phyloP scores from a whole-genome alignment of 2,329 filamentous ascomycete species.

The Talaromyces sp. region DNA sequence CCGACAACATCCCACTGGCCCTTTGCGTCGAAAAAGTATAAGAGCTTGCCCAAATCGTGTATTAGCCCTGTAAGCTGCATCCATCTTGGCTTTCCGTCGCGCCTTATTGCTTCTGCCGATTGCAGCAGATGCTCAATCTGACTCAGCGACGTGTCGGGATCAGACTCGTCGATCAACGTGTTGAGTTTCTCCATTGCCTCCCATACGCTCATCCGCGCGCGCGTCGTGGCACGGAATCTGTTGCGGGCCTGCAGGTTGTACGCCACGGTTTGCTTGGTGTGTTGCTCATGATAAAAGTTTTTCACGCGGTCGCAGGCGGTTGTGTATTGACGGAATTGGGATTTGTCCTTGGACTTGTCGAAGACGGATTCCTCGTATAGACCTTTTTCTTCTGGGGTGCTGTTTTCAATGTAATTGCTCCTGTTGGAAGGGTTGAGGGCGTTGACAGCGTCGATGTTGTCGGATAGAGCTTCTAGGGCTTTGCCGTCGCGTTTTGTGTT shows the following conservation, averaged over 20 bases:
- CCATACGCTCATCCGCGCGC: slow-evolving; percentile 81
- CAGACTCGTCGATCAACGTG: slow-evolving; percentile 84
- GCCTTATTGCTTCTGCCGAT: slow-evolving; percentile 81
- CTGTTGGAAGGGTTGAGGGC: slow-evolving; percentile 47
- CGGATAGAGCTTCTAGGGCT: slow-evolving; percentile 57
- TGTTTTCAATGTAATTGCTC: slow-evolving; percentile 47
- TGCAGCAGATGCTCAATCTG: slow-evolving; percentile 91
- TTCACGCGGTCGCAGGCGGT: slow-evolving; percentile 80
- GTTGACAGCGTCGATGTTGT: slow-evolving; percentile 60
- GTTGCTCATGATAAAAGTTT: slow-evolving; percentile 74
- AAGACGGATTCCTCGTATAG: slow-evolving; percentile 61
- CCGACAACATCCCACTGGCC: slow-evolving; percentile 94
- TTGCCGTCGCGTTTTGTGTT: slow-evolving; percentile 50
- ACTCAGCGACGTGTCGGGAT: slow-evolving; percentile 80
- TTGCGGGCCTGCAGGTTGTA: slow-evolving; percentile 82
- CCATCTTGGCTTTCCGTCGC: slow-evolving; percentile 58
- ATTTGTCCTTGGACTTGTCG: slow-evolving; percentile 73
- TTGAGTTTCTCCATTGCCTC: slow-evolving; percentile 90
- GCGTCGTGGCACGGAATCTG: slow-evolving; percentile 63
- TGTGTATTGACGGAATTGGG: slow-evolving; percentile 77
- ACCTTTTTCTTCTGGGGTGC: slow-evolving; percentile 31
- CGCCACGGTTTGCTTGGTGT: slow-evolving; percentile 56
- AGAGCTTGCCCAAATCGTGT: slow-evolving; percentile 46
- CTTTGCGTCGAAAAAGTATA: slow-evolving; percentile 63
- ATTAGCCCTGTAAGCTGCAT: slow-evolving; percentile 50